Percentiles rank a stretch among this genome's conserved stretches.
These are phyloP conservation scores for Penicillium desertorum DNA, from an alignment of 495 filamentous ascomycete species.

Conservation along the genomic window DNA sequence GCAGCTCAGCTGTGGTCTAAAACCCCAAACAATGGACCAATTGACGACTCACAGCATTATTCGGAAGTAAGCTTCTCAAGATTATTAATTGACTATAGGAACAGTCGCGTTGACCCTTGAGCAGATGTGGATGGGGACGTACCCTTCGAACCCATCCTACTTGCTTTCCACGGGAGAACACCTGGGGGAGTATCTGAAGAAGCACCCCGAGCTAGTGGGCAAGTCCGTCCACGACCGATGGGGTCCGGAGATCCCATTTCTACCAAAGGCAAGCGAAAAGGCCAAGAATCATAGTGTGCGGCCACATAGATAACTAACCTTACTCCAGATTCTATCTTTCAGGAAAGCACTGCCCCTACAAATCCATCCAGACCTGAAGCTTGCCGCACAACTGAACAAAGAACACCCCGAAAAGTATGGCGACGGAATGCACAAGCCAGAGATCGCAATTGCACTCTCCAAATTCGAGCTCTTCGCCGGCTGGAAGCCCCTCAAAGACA, in stretches of 20 bases:
- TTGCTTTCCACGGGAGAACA: constrained; percentile 61
- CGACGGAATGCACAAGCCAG: constrained; percentile 79
- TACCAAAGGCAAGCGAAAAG: constrained; percentile 61
- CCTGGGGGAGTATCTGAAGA: constrained; percentile 63
- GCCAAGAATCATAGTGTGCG: neutral
- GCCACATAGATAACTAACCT: neutral
- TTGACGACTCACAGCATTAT: constrained; percentile 47
- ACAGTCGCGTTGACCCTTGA: neutral
- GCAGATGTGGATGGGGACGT: constrained; percentile 81
- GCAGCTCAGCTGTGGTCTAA: constrained; percentile 45
- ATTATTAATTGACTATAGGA: neutral
- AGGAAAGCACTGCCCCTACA: constrained; percentile 79
- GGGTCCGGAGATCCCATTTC: constrained; percentile 65
- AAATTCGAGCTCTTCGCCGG: constrained; percentile 78
- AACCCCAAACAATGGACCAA: constrained; percentile 37
- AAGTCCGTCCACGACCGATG: constrained; percentile 61
- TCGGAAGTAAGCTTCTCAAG: constrained; percentile 39
- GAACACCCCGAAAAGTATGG: constrained; percentile 64
- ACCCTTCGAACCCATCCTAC: constrained; percentile 67
- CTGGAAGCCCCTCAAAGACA: constrained; percentile 65
- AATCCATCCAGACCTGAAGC: constrained; percentile 69
- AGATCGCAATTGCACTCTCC: constrained; percentile 75
- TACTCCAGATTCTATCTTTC: constrained; percentile 65
- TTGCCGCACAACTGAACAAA: constrained; percentile 62
- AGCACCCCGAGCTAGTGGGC: constrained; percentile 66